Evolutionary conservation across 164 flowering plant species (phyloP).

Genomic region (Berberis vulgaris): DNA sequence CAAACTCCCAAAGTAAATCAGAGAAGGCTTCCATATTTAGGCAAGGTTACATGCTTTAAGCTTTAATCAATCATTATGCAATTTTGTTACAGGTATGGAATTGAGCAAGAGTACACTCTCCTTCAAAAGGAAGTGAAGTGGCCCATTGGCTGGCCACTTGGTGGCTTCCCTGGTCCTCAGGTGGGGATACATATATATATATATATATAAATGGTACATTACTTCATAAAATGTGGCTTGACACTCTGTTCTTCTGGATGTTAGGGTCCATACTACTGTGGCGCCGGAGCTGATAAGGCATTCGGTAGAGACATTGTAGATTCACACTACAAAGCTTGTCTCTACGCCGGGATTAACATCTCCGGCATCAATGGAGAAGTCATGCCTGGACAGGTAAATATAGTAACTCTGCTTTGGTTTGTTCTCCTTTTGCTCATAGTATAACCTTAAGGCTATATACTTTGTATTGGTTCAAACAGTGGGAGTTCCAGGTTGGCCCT

Average conservation of each 20-base stretch:
- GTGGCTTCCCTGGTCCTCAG: slow-evolving; percentile 59
- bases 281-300: slow-evolving; percentile 35
- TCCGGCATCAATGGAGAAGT: slow-evolving; percentile 50
- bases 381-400: slow-evolving; percentile 46
- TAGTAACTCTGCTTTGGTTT: neutral
- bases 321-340: slow-evolving; percentile 43
- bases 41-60: neutral
- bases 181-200: slow-evolving; percentile 9
- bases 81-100: slow-evolving; percentile 30
- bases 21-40: no score
- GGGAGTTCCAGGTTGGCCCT: slow-evolving; percentile 74
- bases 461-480: slow-evolving; percentile 19
- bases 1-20: no score
- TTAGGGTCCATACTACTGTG: slow-evolving; percentile 48
- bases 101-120: slow-evolving; percentile 52
- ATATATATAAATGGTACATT: neutral
- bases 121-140: slow-evolving; percentile 40
- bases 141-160: slow-evolving; percentile 58
- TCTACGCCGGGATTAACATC: slow-evolving; percentile 43
- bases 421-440: neutral
- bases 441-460: neutral
- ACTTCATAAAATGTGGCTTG: neutral
- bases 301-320: slow-evolving; percentile 39
- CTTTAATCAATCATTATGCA: neutral
- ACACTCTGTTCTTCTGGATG: neutral